Base-by-base conservation (phyloP, 1,284 basidiomycete genomes). In the Ceratobasidium sp. region DNA sequence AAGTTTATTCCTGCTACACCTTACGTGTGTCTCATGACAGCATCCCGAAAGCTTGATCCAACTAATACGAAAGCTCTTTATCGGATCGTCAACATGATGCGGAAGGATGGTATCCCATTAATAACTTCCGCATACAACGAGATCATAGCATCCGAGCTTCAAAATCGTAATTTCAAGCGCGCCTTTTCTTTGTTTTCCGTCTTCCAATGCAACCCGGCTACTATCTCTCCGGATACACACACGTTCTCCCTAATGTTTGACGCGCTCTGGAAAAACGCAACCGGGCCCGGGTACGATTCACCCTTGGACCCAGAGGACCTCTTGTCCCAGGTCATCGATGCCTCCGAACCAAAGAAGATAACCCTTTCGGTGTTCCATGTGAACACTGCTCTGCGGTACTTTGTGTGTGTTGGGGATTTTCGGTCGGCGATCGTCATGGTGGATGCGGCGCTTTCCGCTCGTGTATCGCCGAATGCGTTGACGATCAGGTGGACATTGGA, bases 261-360 rank as follows among this genome's bases (percentile, higher is more conserved):
- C 30, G 73, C 73, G 7, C 54, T 76, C 16, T 76, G 73, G 73
- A 76, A 76, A 59, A 67, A 66, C 62, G 59, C n/a, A n/a, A 76
- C 73, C 16, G 73, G 73, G 6, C 73, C 73, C n/a, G 27, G 23
- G n/a, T 41, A 57, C 27, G 52, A 67, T 7, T 46, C 50, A 10
- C 10, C 55, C 4, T 23, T 76, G 10, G 35, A 67, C 14, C 73
- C 73, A 16, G 16, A 23, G 2, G 14, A 41, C 35, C 33, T 76
- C 10, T n/a, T 67, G 33, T 23, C 41, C 18, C 62, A 46, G 27
- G 46, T 76, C 62, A 35, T 76, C 16, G 6, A 33, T 38, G 30
- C 23, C 23, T 76, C 64, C 5, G 10, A 55, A 46, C 59, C 54
- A 12, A 27, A 16, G 35, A 64, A 33, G 6, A 66, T 64, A 14